Percentiles rank a stretch among this genome's conserved stretches.
Conservation (phyloP, 768 basidiomycete genomes). For the Collybia mongolica region DNA sequence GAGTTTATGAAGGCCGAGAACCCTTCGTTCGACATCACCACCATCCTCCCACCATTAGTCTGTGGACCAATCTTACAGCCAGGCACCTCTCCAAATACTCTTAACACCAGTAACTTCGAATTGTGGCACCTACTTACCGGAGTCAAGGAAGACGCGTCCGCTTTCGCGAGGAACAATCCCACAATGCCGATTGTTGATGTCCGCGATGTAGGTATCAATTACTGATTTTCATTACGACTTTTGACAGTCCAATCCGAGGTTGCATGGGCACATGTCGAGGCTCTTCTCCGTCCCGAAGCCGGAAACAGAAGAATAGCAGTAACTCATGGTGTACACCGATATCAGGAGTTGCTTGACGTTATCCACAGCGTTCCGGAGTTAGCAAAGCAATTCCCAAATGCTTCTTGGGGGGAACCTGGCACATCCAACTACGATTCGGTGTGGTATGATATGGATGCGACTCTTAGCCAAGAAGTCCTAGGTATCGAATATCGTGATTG, state of each 20-base stretch:
- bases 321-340: background rate
- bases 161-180: background rate
- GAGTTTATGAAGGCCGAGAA: background rate
- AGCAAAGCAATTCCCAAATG: background rate
- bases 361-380: background rate
- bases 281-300: background rate
- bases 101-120: background rate
- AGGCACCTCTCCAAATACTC: background rate
- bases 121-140: background rate
- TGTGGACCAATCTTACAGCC: conserved; percentile 1
- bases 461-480: background rate
- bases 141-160: background rate
- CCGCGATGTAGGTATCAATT: background rate
- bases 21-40: background rate
- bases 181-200: background rate
- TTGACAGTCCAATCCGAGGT: background rate
- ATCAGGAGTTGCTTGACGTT: background rate
- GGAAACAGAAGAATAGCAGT: background rate
- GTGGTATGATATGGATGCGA: background rate
- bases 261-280: background rate
- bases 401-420: background rate
- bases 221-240: background rate
- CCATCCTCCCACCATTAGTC: background rate
- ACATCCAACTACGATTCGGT: too few relatives aligned
- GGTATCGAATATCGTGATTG: background rate